phyloP scores from a whole-genome alignment of 2,329 filamentous ascomycete genomes.

The Dactylonectria macrodidyma region DNA sequence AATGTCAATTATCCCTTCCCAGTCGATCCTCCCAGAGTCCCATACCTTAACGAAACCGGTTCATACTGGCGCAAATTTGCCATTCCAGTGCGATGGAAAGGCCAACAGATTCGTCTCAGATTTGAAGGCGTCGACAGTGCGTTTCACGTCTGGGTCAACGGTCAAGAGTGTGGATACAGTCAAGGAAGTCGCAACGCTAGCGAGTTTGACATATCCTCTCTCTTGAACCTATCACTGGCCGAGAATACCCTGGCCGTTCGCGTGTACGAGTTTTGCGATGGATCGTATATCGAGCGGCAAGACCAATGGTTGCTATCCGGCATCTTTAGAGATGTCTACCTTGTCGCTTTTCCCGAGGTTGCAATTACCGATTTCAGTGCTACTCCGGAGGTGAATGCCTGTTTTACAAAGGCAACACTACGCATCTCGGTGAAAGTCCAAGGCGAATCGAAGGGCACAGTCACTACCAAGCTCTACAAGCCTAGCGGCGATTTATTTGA shows the following conservation, averaged over 20 bases:
- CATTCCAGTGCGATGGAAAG: slow-evolving; percentile 63
- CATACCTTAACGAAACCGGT: slow-evolving; percentile 74
- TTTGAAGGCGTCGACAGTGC: slow-evolving; percentile 81
- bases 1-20: slow-evolving; percentile 77
- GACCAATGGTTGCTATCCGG: slow-evolving; percentile 77
- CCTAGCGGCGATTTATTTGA: slow-evolving; percentile 47
- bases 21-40: slow-evolving; percentile 72
- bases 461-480: slow-evolving; percentile 53
- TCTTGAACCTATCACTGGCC: slow-evolving; percentile 56
- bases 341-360: slow-evolving; percentile 67
- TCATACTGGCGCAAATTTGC: slow-evolving; percentile 70
- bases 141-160: slow-evolving; percentile 79
- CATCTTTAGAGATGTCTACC: slow-evolving; percentile 76
- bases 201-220: slow-evolving; percentile 76
- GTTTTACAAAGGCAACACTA: slow-evolving; percentile 54
- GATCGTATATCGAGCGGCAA: slow-evolving; percentile 77
- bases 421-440: slow-evolving; percentile 55
- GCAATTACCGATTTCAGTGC: slow-evolving; percentile 71
- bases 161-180: slow-evolving; percentile 73
- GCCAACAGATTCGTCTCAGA: slow-evolving; percentile 68
- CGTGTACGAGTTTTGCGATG: slow-evolving; percentile 79
- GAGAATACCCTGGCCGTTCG: slow-evolving; percentile 71
- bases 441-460: slow-evolving; percentile 15
- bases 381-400: slow-evolving; percentile 66
- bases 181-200: slow-evolving; percentile 77